Percentiles rank a stretch among this genome's conserved stretches.
Conservation (phyloP, 306 rosid genomes). For the Arachis hypogaea region DNA sequence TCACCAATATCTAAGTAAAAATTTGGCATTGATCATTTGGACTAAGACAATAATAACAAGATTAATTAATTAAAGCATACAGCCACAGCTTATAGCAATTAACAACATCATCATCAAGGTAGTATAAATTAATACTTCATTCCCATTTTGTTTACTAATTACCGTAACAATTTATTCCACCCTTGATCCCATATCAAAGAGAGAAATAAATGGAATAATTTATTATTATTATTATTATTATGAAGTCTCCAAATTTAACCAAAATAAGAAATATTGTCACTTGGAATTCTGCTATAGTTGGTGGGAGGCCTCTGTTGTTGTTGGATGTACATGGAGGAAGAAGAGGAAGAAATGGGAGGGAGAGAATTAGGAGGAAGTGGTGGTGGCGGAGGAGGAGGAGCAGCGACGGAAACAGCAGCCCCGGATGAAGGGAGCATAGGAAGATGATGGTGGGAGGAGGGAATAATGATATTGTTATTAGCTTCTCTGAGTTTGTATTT, state of each 20-base stretch:
- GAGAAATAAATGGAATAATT: slow-evolving; percentile 43
- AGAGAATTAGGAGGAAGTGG: slow-evolving; percentile 44
- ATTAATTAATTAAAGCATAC: background rate
- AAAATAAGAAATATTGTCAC: slow-evolving; percentile 54
- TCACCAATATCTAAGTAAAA: slow-evolving; percentile 11
- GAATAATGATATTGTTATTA: slow-evolving; percentile 43
- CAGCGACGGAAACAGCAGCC: slow-evolving; percentile 52
- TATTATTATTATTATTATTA: too few relatives aligned
- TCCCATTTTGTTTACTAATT: slow-evolving; percentile 33
- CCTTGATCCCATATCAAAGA: slow-evolving; percentile 31
- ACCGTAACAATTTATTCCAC: slow-evolving; percentile 29
- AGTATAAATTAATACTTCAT: slow-evolving; percentile 28
- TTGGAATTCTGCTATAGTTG: slow-evolving; percentile 48
- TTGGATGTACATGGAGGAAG: slow-evolving; percentile 53
- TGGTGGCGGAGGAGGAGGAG: slow-evolving; percentile 43
- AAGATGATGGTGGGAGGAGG: slow-evolving; percentile 40
- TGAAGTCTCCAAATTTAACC: slow-evolving; percentile 42
- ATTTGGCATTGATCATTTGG: slow-evolving; percentile 25
- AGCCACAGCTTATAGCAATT: background rate
- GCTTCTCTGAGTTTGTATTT: slow-evolving; percentile 81
- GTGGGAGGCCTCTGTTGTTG: slow-evolving; percentile 42
- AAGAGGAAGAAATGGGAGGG: slow-evolving; percentile 59
- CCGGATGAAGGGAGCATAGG: slow-evolving; percentile 52
- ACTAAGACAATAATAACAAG: slow-evolving; percentile 16
- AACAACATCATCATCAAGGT: slow-evolving; percentile 23